These are phyloP conservation scores for Rhodotorula sp. DNA, from an alignment of 1,284 basidiomycete species.

Conservation along the genomic window DNA sequence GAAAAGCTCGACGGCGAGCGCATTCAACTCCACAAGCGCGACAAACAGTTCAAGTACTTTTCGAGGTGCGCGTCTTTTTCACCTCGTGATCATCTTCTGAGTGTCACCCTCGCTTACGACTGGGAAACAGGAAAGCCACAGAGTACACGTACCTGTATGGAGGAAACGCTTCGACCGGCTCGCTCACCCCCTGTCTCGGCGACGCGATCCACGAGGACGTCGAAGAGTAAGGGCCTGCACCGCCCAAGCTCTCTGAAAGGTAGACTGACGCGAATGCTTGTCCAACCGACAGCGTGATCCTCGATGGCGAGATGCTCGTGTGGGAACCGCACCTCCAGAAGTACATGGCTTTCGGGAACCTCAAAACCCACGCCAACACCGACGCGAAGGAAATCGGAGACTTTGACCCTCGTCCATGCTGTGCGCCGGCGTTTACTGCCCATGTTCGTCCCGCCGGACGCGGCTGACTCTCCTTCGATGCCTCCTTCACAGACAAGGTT, in stretches of 20 bases:
- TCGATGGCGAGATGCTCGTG: slow-evolving; percentile 96
- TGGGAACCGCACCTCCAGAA: slow-evolving; percentile 86
- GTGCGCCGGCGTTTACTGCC: slow-evolving; percentile 53
- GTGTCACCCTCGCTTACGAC: not conserved
- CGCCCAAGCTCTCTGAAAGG: not conserved
- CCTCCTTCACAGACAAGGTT: slow-evolving; percentile 69
- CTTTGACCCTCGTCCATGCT: slow-evolving; percentile 71
- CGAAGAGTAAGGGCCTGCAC: slow-evolving; percentile 63
- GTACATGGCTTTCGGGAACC: slow-evolving; percentile 82
- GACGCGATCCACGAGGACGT: slow-evolving; percentile 70
- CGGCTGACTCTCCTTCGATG: not conserved
- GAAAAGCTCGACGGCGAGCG: slow-evolving; percentile 95
- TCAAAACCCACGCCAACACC: slow-evolving; percentile 77
- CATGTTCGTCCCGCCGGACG: not conserved
- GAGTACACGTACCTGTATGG: slow-evolving; percentile 93
- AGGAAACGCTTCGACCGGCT: slow-evolving; percentile 58
- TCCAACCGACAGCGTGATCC: slow-evolving; percentile 64
- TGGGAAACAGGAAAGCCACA: slow-evolving; percentile 74
- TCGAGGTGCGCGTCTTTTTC: slow-evolving; percentile 61
- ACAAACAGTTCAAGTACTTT: slow-evolving; percentile 84
- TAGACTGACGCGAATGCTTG: not conserved
- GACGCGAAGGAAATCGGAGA: slow-evolving; percentile 9
- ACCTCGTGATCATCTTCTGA: not conserved
- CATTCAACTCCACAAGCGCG: slow-evolving; percentile 87
- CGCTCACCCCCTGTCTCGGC: slow-evolving; percentile 79